Percentiles rank a stretch among this genome's conserved stretches.
Conservation (phyloP, 768 basidiomycete genomes). For the Kwoniella shandongensis region DNA sequence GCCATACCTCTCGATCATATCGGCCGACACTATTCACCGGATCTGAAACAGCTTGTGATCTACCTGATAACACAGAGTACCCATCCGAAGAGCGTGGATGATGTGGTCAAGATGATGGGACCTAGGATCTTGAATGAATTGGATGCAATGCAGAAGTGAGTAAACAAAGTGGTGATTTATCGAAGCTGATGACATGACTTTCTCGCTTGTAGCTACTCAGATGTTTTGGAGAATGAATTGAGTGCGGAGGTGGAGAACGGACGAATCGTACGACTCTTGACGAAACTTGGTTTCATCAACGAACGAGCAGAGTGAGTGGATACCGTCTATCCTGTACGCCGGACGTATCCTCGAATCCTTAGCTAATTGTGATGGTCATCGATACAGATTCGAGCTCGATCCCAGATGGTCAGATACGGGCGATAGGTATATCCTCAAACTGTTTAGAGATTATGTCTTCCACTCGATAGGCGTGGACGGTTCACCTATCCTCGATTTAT, state of each 20-base stretch:
- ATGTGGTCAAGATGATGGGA: slow-evolving; percentile 77
- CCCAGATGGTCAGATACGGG: slow-evolving; percentile 98
- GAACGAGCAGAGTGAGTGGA: slow-evolving; percentile 90
- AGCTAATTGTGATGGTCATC: background rate
- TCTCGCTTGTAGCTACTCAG: slow-evolving; percentile 64
- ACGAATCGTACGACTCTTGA: slow-evolving; percentile 78
- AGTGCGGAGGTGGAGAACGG: slow-evolving; percentile 91
- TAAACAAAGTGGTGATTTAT: slow-evolving; percentile 6
- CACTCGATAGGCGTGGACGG: slow-evolving; percentile 92
- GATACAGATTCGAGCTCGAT: slow-evolving; percentile 80
- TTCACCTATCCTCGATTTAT: slow-evolving; percentile 81
- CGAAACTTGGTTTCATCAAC: slow-evolving; percentile 97
- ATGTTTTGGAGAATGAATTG: slow-evolving; percentile 78
- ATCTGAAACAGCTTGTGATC: slow-evolving; percentile 75
- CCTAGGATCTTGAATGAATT: slow-evolving; percentile 72
- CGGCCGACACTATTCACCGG: slow-evolving; percentile 69
- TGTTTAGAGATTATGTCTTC: slow-evolving; percentile 97
- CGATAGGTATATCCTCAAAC: slow-evolving; percentile 94
- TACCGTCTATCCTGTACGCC: background rate
- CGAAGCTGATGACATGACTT: background rate
- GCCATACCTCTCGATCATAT: slow-evolving; percentile 74
- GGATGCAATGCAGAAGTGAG: slow-evolving; percentile 77
- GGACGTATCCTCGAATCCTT: background rate
- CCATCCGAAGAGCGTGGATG: slow-evolving; percentile 67
- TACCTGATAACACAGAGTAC: slow-evolving; percentile 71